phyloP scores from a whole-genome alignment of 2,329 filamentous ascomycete species.

The Diaporthe ilicicola region DNA sequence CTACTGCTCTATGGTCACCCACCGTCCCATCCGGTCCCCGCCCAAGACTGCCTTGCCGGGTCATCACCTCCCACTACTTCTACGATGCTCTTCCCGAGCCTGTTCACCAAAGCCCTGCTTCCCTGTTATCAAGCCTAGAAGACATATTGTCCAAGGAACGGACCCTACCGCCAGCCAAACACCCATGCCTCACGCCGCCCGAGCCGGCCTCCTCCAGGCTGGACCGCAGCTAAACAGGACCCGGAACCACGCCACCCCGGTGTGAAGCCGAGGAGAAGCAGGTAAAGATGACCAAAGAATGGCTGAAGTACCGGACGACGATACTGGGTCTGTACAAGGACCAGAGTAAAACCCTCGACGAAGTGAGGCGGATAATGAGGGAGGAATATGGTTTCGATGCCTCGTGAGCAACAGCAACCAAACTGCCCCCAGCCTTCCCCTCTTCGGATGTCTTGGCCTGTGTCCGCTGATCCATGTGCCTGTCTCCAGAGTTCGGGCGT shows the following conservation, averaged over 20 bases:
- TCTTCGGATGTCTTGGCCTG: neutral
- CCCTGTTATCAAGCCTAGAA: neutral
- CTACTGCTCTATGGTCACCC: neutral
- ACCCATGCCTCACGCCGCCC: constrained; percentile 24
- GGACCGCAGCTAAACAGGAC: constrained; percentile 17
- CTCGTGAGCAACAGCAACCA: constrained; percentile 44
- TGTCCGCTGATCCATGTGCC: constrained; percentile 29
- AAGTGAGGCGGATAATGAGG: constrained; percentile 52
- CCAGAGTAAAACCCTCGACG: constrained; percentile 49
- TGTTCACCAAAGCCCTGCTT: neutral
- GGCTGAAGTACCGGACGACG: constrained; percentile 46
- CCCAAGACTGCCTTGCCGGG: constrained; percentile 14
- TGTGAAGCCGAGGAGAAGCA: constrained; percentile 4
- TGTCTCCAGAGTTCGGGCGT: constrained; percentile 51
- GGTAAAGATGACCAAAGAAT: constrained; percentile 54
- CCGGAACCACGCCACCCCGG: constrained; percentile 2
- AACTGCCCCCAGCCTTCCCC: neutral
- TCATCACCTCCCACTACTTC: neutral
- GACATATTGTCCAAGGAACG: neutral
- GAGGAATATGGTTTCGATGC: constrained; percentile 50
- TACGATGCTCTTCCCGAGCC: constrained; percentile 5
- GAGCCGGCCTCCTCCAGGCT: constrained; percentile 23
- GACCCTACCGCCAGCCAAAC: neutral
- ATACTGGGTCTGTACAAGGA: constrained; percentile 53
- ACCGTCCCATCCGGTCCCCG: neutral